Evolutionary conservation across 768 basidiomycete genomes (phyloP), one percentile per base, ranked within the genome.

Genomic region (Lactarius evosmus): DNA sequence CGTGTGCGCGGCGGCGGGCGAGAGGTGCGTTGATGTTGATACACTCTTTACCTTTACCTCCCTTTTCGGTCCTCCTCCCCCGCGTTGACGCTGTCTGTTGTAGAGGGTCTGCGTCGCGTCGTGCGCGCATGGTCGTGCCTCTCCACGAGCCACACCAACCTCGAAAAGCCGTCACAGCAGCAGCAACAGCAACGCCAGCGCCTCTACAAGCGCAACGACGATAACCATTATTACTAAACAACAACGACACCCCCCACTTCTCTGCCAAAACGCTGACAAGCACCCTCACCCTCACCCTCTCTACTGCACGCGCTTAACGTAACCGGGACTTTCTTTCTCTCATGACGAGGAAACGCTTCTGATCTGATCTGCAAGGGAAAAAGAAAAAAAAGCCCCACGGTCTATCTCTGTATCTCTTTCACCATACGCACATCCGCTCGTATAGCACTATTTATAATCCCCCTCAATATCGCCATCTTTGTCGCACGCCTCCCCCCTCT

Each of bases 361-460:
- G 53, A 64, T 60, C 44, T 60, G 46, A 49, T 49, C 46, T 25
- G 46, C 46, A 49, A 49, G 46, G n/a, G n/a, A n/a, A n/a, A n/a
- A n/a, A n/a, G n/a, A n/a, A n/a, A n/a, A n/a, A n/a, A n/a, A n/a
- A n/a, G n/a, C n/a, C n/a, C n/a, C n/a, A n/a, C n/a, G n/a, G 58
- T 32, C 11, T 32, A 17, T 6, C 25, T 41, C 25, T 56, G 16
- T 51, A 44, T 50, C 58, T 25, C 30, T 19, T 61, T 65, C 63
- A 65, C 52, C 30, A 58, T 25, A 63, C 44, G 58, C 63, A 64
- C 63, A 34, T 56, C 59, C 59, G 59, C 16, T 61, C 59, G 49
- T 55, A 49, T 56, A 61, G 58, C 63, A 60, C 59, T 65, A 65
- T 65, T 65, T 61, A 65, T 65, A 65, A 65, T 65, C 58, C 25